Base-by-base conservation (phyloP, 495 filamentous ascomycete species). In the Lentithecium fluviatile region DNA sequence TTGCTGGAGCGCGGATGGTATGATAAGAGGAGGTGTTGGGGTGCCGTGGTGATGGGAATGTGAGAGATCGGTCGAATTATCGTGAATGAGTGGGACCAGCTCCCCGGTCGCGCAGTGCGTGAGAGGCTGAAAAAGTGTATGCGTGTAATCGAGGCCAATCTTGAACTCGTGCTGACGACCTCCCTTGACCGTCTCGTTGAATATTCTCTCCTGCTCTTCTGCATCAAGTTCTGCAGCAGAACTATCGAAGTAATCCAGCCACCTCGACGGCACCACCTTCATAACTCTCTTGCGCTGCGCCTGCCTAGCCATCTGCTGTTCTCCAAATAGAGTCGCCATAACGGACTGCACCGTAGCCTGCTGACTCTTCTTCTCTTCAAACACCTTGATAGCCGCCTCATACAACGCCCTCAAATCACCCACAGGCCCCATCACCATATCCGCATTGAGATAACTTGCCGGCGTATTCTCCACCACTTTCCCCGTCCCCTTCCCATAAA, bases 401-500 rank as follows among this genome's bases (percentile, higher is more conserved):
- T 65, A 74, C 15, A 75, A 23, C 1, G 36, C 52, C 12, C 56
- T 53, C 38, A 75, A 37, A 56, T 72, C 65, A 25, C 59, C 34
- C 6, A 61, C 67, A 2, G 73, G 71, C 1, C 73, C 71, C 20
- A 75, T 70, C 13, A 75, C 45, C 21, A 63, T 69, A 7, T 64
- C 70, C 17, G 71, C 57, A 49, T 74, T 66, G 10, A 75, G 74
- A 54, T 81, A 78, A 61, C 78, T 56, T 74, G 77, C 50, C 8
- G 80, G 76, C 45, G 78, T 80, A 46, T 73, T 61, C 34, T 68
- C 70, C 0, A 71, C 71, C 45, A 77, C 68, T 1, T 70, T 69
- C 58, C 82, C 81, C 13, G 84, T 85, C 32, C 78, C 71, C 65
- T 75, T 76, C 4, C 84, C 83, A 68, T 83, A 85, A 0, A 78